Evolutionary conservation across 148 eudicot species (phyloP).

Genomic region (Vaccinium corymbosum): DNA sequence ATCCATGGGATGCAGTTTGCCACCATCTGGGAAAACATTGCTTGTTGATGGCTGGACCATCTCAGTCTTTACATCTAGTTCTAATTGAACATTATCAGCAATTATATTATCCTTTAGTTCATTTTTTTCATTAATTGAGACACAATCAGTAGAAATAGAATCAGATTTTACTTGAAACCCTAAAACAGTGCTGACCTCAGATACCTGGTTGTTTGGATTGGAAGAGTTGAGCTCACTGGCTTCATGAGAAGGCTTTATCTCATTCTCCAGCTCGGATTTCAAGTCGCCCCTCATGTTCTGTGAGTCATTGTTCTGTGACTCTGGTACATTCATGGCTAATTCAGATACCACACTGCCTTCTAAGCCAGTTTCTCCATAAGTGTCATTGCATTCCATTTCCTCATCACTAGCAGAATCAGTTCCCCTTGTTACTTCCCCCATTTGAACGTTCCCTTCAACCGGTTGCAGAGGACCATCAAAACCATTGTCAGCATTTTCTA

Average conservation of each 20-base stretch:
- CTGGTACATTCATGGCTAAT: constrained; percentile 20
- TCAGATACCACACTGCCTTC: constrained; percentile 30
- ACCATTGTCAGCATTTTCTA: constrained; percentile 27
- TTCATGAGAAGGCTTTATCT: constrained; percentile 38
- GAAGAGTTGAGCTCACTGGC: constrained; percentile 48
- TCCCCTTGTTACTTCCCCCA: constrained; percentile 23
- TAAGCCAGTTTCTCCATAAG: constrained; percentile 26
- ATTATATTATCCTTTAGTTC: constrained; percentile 81
- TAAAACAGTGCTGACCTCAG: constrained; percentile 84
- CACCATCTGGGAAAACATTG: constrained; percentile 51
- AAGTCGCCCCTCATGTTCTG: neutral
- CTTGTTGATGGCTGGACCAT: constrained; percentile 74
- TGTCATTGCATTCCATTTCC: constrained; percentile 18
- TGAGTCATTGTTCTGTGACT: constrained; percentile 21
- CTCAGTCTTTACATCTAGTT: constrained; percentile 85
- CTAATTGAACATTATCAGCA: constrained; percentile 94
- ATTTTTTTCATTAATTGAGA: constrained; percentile 66
- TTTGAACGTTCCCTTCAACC: constrained; percentile 5
- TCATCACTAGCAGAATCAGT: constrained; percentile 27
- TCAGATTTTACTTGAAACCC: constrained; percentile 85
- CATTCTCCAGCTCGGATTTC: constrained; percentile 17
- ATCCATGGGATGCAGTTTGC: constrained; percentile 65
- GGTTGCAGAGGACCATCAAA: constrained; percentile 18
- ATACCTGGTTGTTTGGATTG: constrained; percentile 76
- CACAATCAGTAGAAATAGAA: constrained; percentile 82